A percentile compares a stretch with the other conserved stretches of the same genome.
These are phyloP conservation scores for Wickerhamiella hasegawae DNA, from an alignment of 805 yeast species.

Conservation along the genomic window DNA sequence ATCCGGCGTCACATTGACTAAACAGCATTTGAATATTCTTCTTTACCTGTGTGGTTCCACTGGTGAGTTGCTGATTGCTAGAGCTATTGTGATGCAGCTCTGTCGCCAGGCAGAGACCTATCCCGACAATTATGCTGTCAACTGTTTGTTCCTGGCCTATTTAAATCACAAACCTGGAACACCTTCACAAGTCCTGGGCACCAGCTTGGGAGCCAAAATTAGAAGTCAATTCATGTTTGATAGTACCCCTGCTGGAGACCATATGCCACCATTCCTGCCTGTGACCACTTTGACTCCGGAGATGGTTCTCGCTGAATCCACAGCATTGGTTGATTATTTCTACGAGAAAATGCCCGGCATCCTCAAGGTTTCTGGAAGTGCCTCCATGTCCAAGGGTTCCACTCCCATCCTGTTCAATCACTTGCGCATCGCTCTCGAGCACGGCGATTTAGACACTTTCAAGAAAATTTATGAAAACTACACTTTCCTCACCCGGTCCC, in stretches of 20 bases:
- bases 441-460: slow-evolving; percentile 25
- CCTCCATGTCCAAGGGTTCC: slow-evolving; percentile 21
- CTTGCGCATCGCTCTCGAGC: slow-evolving; percentile 30
- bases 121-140: slow-evolving; percentile 19
- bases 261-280: slow-evolving; percentile 58
- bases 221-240: slow-evolving; percentile 15
- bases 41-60: slow-evolving; percentile 62
- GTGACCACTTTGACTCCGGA: slow-evolving; percentile 25
- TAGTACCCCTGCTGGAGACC: background rate
- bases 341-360: slow-evolving; percentile 28
- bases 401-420: slow-evolving; percentile 22
- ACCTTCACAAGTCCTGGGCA: slow-evolving; percentile 16
- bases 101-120: slow-evolving; percentile 13
- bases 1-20: slow-evolving; percentile 16
- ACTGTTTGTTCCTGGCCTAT: slow-evolving; percentile 22
- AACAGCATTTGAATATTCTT: slow-evolving; percentile 46
- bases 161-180: slow-evolving; percentile 15
- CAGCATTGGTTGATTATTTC: slow-evolving; percentile 55
- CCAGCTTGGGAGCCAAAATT: slow-evolving; percentile 16
- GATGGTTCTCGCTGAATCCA: slow-evolving; percentile 51
- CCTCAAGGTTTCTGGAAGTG: slow-evolving; percentile 25
- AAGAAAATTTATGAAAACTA: slow-evolving; percentile 22
- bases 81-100: slow-evolving; percentile 33
- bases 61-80: slow-evolving; percentile 56
- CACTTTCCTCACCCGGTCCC: slow-evolving; percentile 4